A percentile compares a stretch with the other conserved stretches of the same genome.
phyloP scores from a whole-genome alignment of 2,329 filamentous ascomycete genomes.

The Elsinoe batatas region DNA sequence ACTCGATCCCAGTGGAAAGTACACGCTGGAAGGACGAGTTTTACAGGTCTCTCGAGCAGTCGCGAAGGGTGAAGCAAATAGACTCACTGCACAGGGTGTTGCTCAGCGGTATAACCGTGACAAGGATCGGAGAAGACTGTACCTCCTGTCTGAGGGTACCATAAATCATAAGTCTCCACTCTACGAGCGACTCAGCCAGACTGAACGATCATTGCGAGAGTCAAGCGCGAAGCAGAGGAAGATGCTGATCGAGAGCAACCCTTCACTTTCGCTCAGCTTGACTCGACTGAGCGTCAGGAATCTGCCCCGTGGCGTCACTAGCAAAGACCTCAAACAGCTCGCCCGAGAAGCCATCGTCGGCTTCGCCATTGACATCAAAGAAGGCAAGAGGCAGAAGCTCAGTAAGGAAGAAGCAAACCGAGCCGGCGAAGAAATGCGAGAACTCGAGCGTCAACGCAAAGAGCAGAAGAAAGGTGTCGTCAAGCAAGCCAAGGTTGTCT shows the following conservation, averaged over 20 bases:
- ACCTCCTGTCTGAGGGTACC: constrained; percentile 76
- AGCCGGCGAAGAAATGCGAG: constrained; percentile 68
- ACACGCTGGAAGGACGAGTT: constrained; percentile 83
- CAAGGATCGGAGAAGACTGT: constrained; percentile 83
- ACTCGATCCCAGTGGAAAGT: constrained; percentile 69
- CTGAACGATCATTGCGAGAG: constrained; percentile 80
- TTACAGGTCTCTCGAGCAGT: constrained; percentile 79
- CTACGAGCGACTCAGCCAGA: constrained; percentile 63
- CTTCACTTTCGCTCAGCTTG: constrained; percentile 75
- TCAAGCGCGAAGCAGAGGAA: constrained; percentile 79
- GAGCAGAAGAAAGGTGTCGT: constrained; percentile 78
- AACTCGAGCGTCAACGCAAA: constrained; percentile 70
- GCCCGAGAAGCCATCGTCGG: constrained; percentile 88
- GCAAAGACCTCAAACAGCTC: constrained; percentile 83
- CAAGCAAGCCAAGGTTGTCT: constrained; percentile 88
- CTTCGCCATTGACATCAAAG: constrained; percentile 83
- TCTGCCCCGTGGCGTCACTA: constrained; percentile 69
- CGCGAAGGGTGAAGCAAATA: constrained; percentile 66
- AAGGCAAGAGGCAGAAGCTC: constrained; percentile 61
- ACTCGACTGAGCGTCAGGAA: constrained; percentile 89
- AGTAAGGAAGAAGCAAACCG: constrained; percentile 83
- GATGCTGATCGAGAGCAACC: constrained; percentile 83
- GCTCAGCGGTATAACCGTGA: constrained; percentile 56
- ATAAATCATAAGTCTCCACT: constrained; percentile 69
- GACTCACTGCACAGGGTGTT: constrained; percentile 60